phyloP scores from a whole-genome alignment of 495 filamentous ascomycete species.

The Aspergillus ellipticus region DNA sequence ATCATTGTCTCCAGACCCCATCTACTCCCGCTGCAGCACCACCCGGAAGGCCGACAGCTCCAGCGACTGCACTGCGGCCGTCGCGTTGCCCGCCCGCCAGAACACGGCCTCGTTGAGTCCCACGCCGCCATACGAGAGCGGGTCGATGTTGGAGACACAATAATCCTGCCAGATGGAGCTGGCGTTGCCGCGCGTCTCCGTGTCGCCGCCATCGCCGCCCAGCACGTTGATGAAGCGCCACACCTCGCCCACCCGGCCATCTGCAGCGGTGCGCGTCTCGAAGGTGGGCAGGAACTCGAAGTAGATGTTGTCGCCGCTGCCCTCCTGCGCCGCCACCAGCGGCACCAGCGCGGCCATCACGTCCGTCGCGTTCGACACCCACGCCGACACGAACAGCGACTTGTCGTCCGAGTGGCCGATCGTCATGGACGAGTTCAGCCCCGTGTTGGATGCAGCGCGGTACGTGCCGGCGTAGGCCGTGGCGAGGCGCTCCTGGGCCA shows the following conservation, averaged over 20 bases:
- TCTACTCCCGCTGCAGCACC: not conserved
- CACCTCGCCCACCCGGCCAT: not conserved
- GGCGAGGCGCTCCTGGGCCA: not conserved
- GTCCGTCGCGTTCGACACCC: not conserved
- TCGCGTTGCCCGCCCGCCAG: not conserved
- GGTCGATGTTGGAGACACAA: not conserved
- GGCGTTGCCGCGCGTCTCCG: not conserved
- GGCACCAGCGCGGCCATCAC: not conserved
- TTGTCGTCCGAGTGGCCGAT: not conserved
- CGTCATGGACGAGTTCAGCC: not conserved
- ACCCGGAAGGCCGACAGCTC: conserved; percentile 1
- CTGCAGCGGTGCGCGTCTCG: not conserved
- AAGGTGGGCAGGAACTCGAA: not conserved
- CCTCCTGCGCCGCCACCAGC: not conserved
- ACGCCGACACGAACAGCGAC: not conserved
- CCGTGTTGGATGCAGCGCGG: not conserved
- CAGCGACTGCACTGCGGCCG: not conserved
- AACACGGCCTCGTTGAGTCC: not conserved
- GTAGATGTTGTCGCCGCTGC: not conserved
- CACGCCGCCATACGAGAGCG: not conserved
- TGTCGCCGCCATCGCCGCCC: not conserved
- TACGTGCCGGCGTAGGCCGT: not conserved
- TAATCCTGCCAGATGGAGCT: not conserved
- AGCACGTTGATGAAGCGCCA: not conserved
- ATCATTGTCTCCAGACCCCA: too few relatives aligned